Evolutionary conservation across 441 rosid genomes (phyloP), one percentile per base, ranked within the genome.

Genomic region (Populus hybrid): DNA sequence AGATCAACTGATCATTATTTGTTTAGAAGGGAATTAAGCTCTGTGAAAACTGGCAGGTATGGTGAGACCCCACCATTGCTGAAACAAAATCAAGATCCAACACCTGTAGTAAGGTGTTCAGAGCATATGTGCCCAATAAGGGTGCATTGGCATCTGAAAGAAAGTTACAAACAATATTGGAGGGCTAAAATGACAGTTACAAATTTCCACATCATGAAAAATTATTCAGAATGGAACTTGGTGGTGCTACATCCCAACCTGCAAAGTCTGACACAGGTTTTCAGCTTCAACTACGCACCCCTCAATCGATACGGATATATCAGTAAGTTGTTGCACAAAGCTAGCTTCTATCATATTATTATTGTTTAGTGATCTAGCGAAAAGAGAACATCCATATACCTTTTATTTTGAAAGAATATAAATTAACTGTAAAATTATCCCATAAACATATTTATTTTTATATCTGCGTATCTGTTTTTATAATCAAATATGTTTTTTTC

Each of bases 61-160:
- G 90, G 89, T 16, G 88, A 88, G 73, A 72, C 78, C 3, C 88
- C 89, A 7, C 67, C 88, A 1, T 67, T 83, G 76, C 64, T 89
- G 77, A 83, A 77, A 42, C 87, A 88, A 72, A 83, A 84, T 21
- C 89, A 83, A 7, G 85, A 87, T 79, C 82, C 85, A 1, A 75
- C 76, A 2, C 82, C 89, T 16, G 53, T 89, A 14, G 95, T 90
- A 3, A 77, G 83, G 64, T 95, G 99, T 42, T 36, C 94, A 2
- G 69, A 74, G 3, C 97, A 95, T 72, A 88, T 88, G 94, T 95
- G 99, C 82, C 98, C 97, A 0, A 83, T 92, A 16, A 80, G 84
- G 36, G 88, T 94, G 12, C 99, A 94, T 70, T 95, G 99, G 99
- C 99, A 95, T 64, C 88, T 95, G 14, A 95, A 94, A 79, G 87